Evolutionary conservation across 2,329 filamentous ascomycete genomes (phyloP).

Genomic region (Leptographium radiaticola): DNA sequence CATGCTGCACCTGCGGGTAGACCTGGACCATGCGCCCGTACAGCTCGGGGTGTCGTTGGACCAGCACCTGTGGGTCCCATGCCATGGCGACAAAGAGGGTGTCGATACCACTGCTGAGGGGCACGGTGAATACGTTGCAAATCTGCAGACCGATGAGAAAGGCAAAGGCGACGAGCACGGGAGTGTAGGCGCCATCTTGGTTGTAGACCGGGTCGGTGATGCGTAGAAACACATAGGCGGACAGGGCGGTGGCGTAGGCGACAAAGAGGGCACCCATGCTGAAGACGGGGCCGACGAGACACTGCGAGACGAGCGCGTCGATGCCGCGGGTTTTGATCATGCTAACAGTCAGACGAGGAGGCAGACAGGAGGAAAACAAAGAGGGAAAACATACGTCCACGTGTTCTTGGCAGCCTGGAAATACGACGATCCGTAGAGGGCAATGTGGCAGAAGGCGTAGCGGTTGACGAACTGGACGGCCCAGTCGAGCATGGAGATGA

Average conservation of each 20-base stretch:
- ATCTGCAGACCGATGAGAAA: conserved; percentile 88
- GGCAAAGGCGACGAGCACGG: conserved; percentile 68
- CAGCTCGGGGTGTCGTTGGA: conserved; percentile 67
- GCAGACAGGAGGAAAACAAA: background rate
- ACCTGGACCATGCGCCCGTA: conserved; percentile 67
- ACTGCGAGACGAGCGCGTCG: conserved; percentile 82
- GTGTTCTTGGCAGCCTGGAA: conserved; percentile 78
- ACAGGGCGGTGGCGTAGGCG: conserved; percentile 65
- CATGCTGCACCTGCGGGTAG: conserved; percentile 72
- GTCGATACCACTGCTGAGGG: conserved; percentile 76
- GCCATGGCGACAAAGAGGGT: conserved; percentile 76
- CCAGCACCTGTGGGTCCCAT: conserved; percentile 60
- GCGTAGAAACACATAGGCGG: conserved; percentile 76
- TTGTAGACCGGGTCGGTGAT: conserved; percentile 78
- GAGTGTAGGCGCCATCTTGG: conserved; percentile 50
- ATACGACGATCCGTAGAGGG: conserved; percentile 82
- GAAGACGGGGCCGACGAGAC: conserved; percentile 61
- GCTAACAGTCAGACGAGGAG: conserved; percentile 11
- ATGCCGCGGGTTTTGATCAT: conserved; percentile 90
- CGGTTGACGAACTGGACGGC: conserved; percentile 79
- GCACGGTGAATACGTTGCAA: conserved; percentile 74
- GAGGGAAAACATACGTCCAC: conserved; percentile 42
- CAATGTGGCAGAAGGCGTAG: conserved; percentile 87
- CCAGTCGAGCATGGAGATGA: conserved; percentile 73
- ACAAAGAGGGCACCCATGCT: conserved; percentile 74